phyloP scores from a whole-genome alignment of 1,284 basidiomycete genomes.

The Vanrija pseudolonga region DNA sequence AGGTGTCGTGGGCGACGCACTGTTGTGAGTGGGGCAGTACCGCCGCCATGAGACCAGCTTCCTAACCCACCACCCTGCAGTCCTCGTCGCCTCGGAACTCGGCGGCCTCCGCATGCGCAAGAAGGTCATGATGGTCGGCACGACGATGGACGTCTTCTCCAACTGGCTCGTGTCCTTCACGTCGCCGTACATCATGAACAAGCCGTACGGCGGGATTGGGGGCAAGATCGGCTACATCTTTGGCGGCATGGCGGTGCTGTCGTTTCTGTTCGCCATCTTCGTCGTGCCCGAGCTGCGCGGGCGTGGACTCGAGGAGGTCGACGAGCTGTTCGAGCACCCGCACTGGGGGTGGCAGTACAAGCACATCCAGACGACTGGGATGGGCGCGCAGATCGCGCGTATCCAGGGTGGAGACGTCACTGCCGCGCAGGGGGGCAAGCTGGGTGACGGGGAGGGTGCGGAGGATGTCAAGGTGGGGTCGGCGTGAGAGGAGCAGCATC shows the following conservation, averaged over 20 bases:
- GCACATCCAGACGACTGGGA: conserved; percentile 11
- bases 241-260: conserved; percentile 8
- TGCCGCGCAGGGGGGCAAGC: not conserved
- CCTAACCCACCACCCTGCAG: not conserved
- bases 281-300: conserved; percentile 24
- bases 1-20: conserved; percentile 16
- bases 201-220: conserved; percentile 6
- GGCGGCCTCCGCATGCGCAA: conserved; percentile 20
- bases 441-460: not conserved
- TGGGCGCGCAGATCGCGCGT: conserved; percentile 14
- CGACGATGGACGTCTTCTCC: conserved; percentile 10
- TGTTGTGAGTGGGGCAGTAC: conserved; percentile 7
- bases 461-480: not conserved
- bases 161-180: conserved; percentile 17
- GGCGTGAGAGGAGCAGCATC: too few relatives aligned
- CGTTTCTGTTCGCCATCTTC: conserved; percentile 21
- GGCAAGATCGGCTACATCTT: conserved; percentile 21
- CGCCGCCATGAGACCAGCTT: too few relatives aligned
- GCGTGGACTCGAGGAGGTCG: conserved; percentile 17
- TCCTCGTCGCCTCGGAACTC: conserved; percentile 17
- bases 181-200: conserved; percentile 16
- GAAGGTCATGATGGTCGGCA: conserved; percentile 13
- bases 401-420: conserved; percentile 5
- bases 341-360: conserved; percentile 22
- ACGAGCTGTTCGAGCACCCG: conserved; percentile 22